phyloP scores from a whole-genome alignment of 2,329 filamentous ascomycete species.

The Westerdykella sp. region DNA sequence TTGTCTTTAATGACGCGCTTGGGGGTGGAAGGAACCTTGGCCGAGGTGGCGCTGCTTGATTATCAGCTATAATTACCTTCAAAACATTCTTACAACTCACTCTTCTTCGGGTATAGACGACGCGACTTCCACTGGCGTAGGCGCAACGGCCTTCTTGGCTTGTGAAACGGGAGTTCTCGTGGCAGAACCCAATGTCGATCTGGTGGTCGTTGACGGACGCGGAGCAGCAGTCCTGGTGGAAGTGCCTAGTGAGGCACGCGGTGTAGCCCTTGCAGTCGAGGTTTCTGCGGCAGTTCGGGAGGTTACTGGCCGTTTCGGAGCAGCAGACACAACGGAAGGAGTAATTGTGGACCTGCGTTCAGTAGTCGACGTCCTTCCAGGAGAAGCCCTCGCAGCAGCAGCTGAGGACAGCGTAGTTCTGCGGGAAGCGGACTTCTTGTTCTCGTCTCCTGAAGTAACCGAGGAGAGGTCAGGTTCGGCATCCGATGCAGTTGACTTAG shows the following conservation, averaged over 20 bases:
- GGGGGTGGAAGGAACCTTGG: constrained; percentile 19
- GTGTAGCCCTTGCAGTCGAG: constrained; percentile 18
- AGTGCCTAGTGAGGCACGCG: constrained; percentile 24
- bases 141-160: constrained; percentile 25
- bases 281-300: constrained; percentile 20
- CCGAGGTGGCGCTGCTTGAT: constrained; percentile 14
- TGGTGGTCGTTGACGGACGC: constrained; percentile 18
- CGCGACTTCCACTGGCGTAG: constrained; percentile 7
- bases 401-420: constrained; percentile 17
- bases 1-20: constrained; percentile 27
- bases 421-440: constrained; percentile 26
- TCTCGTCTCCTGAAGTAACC: constrained; percentile 33
- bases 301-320: constrained; percentile 26
- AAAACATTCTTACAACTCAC: constrained; percentile 6
- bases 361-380: constrained; percentile 18
- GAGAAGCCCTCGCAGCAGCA: constrained; percentile 19
- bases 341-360: constrained; percentile 5
- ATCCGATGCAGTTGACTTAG: constrained; percentile 22
- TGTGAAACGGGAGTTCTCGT: constrained; percentile 18
- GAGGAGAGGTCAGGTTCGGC: constrained; percentile 30
- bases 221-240: constrained; percentile 15
- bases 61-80: background rate
- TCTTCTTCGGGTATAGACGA: constrained; percentile 11
- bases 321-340: constrained; percentile 9
- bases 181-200: constrained; percentile 15